phyloP scores from a whole-genome alignment of 345 rosid genomes.

The Stellera chamaejasme region DNA sequence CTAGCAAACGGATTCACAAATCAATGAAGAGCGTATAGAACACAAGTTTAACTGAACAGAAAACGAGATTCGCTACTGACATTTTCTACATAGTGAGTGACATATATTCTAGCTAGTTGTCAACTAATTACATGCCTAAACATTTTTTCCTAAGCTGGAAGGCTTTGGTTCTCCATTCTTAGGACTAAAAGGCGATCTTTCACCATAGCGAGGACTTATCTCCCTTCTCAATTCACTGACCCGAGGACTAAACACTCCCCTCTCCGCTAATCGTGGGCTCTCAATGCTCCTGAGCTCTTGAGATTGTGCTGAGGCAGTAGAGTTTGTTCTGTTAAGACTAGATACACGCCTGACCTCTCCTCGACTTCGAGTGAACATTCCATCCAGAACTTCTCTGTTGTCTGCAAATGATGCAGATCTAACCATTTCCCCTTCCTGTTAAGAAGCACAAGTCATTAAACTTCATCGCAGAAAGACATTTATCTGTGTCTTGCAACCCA shows the following conservation, averaged over 20 bases:
- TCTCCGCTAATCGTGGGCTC: constrained; percentile 58
- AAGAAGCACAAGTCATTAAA: constrained; percentile 1
- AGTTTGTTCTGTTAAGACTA: constrained; percentile 46
- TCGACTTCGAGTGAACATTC: constrained; percentile 73
- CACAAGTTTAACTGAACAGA: too few species aligned
- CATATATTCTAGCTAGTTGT: too few species aligned
- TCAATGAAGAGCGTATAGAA: too few species aligned
- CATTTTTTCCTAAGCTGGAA: constrained; percentile 58
- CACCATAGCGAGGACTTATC: constrained; percentile 44
- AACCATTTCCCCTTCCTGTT: constrained; percentile 57
- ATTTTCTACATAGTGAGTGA: too few species aligned
- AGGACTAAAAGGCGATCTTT: constrained; percentile 58
- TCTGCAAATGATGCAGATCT: constrained; percentile 57
- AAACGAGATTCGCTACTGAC: too few species aligned
- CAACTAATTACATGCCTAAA: constrained; percentile 17
- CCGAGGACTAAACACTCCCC: constrained; percentile 40
- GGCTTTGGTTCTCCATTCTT: constrained; percentile 38
- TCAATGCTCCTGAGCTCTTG: constrained; percentile 36
- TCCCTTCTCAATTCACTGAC: constrained; percentile 45
- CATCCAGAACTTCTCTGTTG: constrained; percentile 69
- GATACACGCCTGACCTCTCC: constrained; percentile 68
- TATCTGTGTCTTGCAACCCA: too few species aligned
- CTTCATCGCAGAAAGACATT: background rate
- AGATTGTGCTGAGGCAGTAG: constrained; percentile 31
- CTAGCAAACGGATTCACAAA: too few species aligned